phyloP scores from a whole-genome alignment of 2,329 filamentous ascomycete genomes.

The Talaromyces sp. region DNA sequence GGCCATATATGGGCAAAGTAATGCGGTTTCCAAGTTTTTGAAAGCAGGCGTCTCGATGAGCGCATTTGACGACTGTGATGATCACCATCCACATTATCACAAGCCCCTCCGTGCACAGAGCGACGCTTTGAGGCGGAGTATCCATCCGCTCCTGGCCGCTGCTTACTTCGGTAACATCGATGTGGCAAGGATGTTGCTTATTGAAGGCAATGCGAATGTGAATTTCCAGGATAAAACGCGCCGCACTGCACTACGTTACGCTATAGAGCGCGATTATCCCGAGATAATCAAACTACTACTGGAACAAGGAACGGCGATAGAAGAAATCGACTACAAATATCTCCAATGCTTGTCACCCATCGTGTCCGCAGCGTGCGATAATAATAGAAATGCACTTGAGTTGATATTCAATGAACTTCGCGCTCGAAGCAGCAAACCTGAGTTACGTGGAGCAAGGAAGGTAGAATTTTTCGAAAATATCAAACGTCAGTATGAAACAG shows the following conservation, averaged over 20 bases:
- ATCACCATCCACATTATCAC: background rate
- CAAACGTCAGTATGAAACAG: background rate
- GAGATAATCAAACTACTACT: slow-evolving; percentile 2
- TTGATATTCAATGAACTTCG: slow-evolving; percentile 6
- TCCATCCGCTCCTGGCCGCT: slow-evolving; percentile 6
- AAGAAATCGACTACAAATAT: background rate
- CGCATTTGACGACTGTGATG: background rate
- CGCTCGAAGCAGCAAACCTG: background rate
- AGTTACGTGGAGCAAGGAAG: background rate
- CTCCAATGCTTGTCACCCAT: background rate
- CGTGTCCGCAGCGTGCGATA: background rate
- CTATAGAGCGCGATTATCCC: background rate
- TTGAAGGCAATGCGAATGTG: background rate
- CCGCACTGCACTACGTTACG: slow-evolving; percentile 1
- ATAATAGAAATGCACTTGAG: background rate
- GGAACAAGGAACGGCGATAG: slow-evolving; percentile 5
- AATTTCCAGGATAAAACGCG: background rate
- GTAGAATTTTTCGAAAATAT: background rate
- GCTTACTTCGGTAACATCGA: background rate
- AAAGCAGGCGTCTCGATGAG: background rate
- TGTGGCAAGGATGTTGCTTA: background rate
- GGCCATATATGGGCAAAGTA: background rate
- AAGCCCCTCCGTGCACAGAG: background rate
- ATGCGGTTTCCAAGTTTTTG: slow-evolving; percentile 3
- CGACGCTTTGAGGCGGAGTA: background rate